Base-by-base conservation (phyloP, 2,329 filamentous ascomycete species). In the Epichloe amarillans region DNA sequence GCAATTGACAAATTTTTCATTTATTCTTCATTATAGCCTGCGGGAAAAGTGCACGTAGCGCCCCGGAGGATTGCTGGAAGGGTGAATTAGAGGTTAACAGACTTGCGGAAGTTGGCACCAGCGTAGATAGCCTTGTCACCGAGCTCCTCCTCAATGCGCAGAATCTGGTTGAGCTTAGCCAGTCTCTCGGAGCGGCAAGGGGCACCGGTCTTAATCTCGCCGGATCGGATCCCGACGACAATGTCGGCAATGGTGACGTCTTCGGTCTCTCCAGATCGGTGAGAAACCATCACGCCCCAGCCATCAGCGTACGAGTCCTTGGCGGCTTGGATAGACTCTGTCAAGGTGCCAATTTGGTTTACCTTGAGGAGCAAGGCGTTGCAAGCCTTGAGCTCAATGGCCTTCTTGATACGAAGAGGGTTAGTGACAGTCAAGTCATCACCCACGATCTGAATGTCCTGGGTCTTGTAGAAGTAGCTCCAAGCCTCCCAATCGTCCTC, bases 401-500 rank as follows among this genome's bases (percentile, higher is more conserved):
- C 93, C 82, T 94, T 95, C 88, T 97, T 96, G 82, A 98, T 98
- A 73, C 93, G 91, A 64, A 87, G 75, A 57, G 93, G 93, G 84
- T 98, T 98, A 73, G 93, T 98, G 73, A 98, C 93, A 60, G 93
- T 97, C 80, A 98, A 74, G 69, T 98, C 93, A 69, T 98, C 93
- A 77, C 84, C 93, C 61, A 98, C 93, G 68, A 98, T 89, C 81
- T 98, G 93, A 79, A 94, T 90, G 73, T 96, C 84, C 68, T 88
- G 89, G 64, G 88, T 93, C 86, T 96, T 96, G 86, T 86, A 95
- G 85, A 97, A 98, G 84, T 97, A 95, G 83, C 88, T 95, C 93
- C 93, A 98, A 56, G 93, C 93, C 82, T 97, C 91, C 93, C 93
- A 98, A 80, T 98, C 93, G 66, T 97, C 93, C 82, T 98, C 93